Evolutionary conservation across 2,329 filamentous ascomycete genomes (phyloP), one percentile per base, ranked within the genome.

Genomic region (Rhynchosporium graminicola): DNA sequence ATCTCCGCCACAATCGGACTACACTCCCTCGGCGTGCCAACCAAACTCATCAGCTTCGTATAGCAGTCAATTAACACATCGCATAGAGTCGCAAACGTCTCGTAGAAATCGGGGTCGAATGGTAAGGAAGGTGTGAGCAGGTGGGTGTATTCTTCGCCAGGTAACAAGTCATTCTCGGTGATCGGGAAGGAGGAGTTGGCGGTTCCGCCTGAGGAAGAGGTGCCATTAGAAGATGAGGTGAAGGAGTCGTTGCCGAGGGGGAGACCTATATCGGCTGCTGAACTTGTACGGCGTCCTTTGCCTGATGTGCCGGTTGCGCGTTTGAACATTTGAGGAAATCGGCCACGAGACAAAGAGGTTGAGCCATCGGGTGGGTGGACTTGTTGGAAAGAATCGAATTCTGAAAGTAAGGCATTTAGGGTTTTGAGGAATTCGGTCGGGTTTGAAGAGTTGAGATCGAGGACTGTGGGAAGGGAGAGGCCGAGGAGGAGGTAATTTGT

Each of bases 21-120:
- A 72, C 91, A 95, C 56, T 90, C 83, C 31, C 88, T 84, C 0
- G 93, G 89, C 2, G 86, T 86, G n/a, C 87, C 83, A 28, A 98
- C 80, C 63, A 99, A 80, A 48, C 81, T 82, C 70, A 96, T 80
- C 33, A 99, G 85, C 60, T 87, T 86, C 42, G 87, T 87, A 77
- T 99, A 99, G 72, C 88, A 91, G 75, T 98, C 95, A 70, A 97
- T 96, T 65, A 99, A 79, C 3, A 96, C 91, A 74, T 99, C 95
- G 78, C 95, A 98, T 6, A 99, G 82, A 12, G 95, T 97, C 13
- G 92, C 89, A 78, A 98, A 98, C 0, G 93, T 97, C 78, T 96
- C 92, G 76, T 94, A 95, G 72, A 97, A 99, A 76, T 99, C 95
- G 0, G 95, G 95, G 67, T 98, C 93, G 73, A 99, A 99, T 0